These are phyloP conservation scores for Aspergillus diversus DNA, from an alignment of 495 filamentous ascomycete species.

Conservation along the genomic window DNA sequence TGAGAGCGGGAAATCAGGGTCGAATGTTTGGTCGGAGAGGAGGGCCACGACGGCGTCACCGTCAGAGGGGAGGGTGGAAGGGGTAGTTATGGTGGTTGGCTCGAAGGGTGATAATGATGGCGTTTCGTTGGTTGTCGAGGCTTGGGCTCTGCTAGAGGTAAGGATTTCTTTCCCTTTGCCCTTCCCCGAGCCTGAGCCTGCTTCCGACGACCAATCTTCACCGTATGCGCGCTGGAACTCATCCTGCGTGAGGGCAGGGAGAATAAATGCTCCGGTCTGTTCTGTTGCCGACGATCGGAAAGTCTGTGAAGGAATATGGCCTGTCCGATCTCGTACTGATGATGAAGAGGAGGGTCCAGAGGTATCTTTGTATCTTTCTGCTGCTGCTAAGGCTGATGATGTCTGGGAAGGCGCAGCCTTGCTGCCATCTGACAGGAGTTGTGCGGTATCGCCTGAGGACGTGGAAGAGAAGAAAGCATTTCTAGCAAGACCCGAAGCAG, in stretches of 20 bases:
- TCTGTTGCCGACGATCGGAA: conserved; percentile 29
- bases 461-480: conserved; percentile 33
- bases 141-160: too few relatives aligned
- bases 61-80: conserved; percentile 29
- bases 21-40: conserved; percentile 55
- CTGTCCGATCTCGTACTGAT: conserved; percentile 7
- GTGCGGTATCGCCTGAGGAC: conserved; percentile 28
- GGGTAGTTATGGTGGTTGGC: conserved; percentile 10
- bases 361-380: conserved; percentile 21
- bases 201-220: not conserved
- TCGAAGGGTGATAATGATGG: not conserved
- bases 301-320: conserved; percentile 11
- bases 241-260: conserved; percentile 33
- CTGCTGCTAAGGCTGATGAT: conserved; percentile 27
- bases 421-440: conserved; percentile 31
- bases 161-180: conserved; percentile 31
- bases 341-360: conserved; percentile 17
- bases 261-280: conserved; percentile 28
- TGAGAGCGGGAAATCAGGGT: conserved; percentile 46
- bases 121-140: too few relatives aligned
- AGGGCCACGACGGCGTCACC: conserved; percentile 52
- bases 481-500: conserved; percentile 40
- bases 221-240: conserved; percentile 34
- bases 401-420: conserved; percentile 29
- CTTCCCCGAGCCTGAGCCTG: conserved; percentile 8